Evolutionary conservation across 768 basidiomycete species (phyloP), one percentile per base, ranked within the genome.

Genomic region (Termitomyces sp.): DNA sequence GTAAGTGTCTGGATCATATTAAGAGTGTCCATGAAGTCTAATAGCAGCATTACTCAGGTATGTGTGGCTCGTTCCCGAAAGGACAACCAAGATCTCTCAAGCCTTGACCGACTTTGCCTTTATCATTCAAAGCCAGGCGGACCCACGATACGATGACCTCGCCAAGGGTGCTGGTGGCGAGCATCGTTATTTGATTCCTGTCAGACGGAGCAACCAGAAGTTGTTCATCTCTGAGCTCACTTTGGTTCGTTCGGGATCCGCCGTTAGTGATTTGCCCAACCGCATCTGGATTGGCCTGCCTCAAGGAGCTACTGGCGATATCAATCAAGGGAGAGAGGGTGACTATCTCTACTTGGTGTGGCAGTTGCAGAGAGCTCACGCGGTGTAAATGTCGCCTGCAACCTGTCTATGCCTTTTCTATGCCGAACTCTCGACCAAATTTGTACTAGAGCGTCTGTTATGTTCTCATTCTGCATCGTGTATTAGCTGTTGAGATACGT

Each of bases 151-250:
- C 24, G 24, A 44, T 39, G 54, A 61, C 35, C 60, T 61, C 42
- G 60, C 60, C 28, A 35, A 33, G 9, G 60, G 33, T 20, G 42
- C 55, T 4, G 40, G 49, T n/a, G 60, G 60, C 4, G 24, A 57
- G 8, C 57, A 9, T 42, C 60, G 60, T 15, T 61, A 61, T 20
- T 49, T 61, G 7, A 32, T 61, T 28, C 60, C 60, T n/a, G 32
- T 53, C 48, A 50, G 7, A 4, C 48, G 38, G 18, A 12, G 5
- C 38, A n/a, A 39, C 20, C 16, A 57, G 15, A 36, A 11, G 2
- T 20, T 48, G 44, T 39, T 24, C 38, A 46, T 60, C 13, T 35
- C 52, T 33, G 11, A 48, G 8, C 59, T 60, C 22, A 54, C 6
- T 15, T 35, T 60, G 16, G n/a, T 13, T 38, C 59, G 59, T 36